phyloP scores from a whole-genome alignment of 2,329 filamentous ascomycete genomes.

The Trichoderma aggressivum region DNA sequence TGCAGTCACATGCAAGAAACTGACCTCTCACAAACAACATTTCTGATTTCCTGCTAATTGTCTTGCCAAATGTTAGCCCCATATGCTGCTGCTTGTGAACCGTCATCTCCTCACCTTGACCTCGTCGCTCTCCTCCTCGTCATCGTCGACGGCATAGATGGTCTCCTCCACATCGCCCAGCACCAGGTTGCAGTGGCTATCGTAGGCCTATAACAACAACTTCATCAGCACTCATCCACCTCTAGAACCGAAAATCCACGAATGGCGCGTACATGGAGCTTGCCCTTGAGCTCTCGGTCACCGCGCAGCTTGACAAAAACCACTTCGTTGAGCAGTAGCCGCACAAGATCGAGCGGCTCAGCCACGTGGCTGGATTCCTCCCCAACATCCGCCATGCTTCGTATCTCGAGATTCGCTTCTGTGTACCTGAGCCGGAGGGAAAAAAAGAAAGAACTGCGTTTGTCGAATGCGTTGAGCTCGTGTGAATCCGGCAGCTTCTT shows the following conservation, averaged over 20 bases:
- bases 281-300: constrained; percentile 91
- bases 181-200: constrained; percentile 96
- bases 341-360: constrained; percentile 93
- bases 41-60: constrained; percentile 93
- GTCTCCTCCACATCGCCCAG: constrained; percentile 97
- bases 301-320: constrained; percentile 97
- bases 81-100: background rate
- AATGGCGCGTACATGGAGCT: constrained; percentile 71
- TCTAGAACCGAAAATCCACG: background rate
- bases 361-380: constrained; percentile 71
- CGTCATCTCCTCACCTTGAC: constrained; percentile 57
- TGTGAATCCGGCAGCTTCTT: background rate
- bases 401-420: background rate
- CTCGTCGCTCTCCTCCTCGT: constrained; percentile 72
- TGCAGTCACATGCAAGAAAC: constrained; percentile 26
- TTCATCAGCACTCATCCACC: constrained; percentile 1
- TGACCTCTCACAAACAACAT: constrained; percentile 97
- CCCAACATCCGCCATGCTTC: constrained; percentile 75
- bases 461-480: background rate
- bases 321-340: constrained; percentile 88
- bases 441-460: background rate
- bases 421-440: background rate
- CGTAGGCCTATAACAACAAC: constrained; percentile 69
- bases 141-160: constrained; percentile 88
- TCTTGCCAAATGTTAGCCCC: constrained; percentile 51